A percentile compares a stretch with the other conserved stretches of the same genome.
Evolutionary conservation across 805 yeast species (phyloP).

Genomic region (Tetrapisispora pingtungensis): DNA sequence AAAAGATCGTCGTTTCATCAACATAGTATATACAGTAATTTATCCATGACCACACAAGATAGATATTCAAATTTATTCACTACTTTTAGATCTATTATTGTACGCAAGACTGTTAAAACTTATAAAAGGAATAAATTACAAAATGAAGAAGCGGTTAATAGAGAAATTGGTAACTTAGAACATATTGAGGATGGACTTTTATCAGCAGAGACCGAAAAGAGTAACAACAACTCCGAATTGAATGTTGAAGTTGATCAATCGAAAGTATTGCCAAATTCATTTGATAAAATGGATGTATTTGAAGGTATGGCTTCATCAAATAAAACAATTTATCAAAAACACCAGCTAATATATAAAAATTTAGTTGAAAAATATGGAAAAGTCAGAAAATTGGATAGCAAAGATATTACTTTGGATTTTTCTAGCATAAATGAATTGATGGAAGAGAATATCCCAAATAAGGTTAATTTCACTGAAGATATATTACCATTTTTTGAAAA

Average conservation of each 20-base stretch:
- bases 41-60: constrained; percentile 22
- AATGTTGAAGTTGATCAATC: neutral
- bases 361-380: constrained; percentile 23
- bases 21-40: constrained; percentile 17
- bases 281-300: neutral
- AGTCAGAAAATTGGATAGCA: constrained; percentile 11
- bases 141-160: neutral
- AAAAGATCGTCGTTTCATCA: constrained; percentile 23
- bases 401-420: neutral
- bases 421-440: constrained; percentile 5
- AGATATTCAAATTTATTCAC: constrained; percentile 16
- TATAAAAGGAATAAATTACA: constrained; percentile 1
- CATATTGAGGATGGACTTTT: neutral
- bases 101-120: constrained; percentile 13
- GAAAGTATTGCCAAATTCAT: neutral
- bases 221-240: too few species aligned
- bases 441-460: constrained; percentile 12
- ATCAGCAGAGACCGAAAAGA: neutral
- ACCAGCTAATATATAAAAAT: constrained; percentile 16
- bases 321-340: constrained; percentile 10
- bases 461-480: constrained; percentile 10
- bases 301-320: neutral
- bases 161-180: neutral
- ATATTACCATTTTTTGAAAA: constrained; percentile 17
- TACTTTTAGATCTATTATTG: constrained; percentile 17